Evolutionary conservation across 768 basidiomycete species (phyloP).

Genomic region (Hericium rajendrae): DNA sequence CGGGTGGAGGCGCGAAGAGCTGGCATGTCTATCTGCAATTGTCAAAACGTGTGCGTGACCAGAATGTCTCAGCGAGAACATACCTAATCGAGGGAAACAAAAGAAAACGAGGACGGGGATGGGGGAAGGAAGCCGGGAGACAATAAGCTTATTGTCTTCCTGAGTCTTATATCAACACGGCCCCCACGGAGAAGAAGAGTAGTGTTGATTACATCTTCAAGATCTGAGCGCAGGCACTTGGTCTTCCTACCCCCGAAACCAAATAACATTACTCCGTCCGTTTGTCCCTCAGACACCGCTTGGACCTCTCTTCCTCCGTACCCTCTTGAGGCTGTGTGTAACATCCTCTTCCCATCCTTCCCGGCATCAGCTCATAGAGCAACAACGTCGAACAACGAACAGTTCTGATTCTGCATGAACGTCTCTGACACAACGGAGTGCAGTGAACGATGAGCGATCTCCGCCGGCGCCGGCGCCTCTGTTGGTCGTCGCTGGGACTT

Average conservation of each 20-base stretch:
- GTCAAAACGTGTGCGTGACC: background rate
- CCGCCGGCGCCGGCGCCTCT: background rate
- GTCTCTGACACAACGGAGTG: background rate
- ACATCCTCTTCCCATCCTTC: background rate
- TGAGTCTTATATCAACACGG: slow-evolving; percentile 9
- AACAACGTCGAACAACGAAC: background rate
- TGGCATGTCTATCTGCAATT: slow-evolving; percentile 8
- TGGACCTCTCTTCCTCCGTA: background rate
- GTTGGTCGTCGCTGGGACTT: too few species aligned
- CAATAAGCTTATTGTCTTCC: slow-evolving; percentile 10
- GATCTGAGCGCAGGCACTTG: background rate
- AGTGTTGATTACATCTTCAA: background rate
- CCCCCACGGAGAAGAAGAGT: background rate
- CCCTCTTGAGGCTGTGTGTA: background rate
- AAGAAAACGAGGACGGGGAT: slow-evolving; percentile 3
- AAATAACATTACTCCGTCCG: too few species aligned
- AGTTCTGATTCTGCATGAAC: background rate
- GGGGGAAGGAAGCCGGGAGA: slow-evolving; percentile 1
- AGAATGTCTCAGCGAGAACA: background rate
- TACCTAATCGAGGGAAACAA: slow-evolving; percentile 16
- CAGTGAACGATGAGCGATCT: background rate
- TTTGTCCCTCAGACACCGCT: too few species aligned
- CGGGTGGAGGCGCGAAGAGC: slow-evolving; percentile 7
- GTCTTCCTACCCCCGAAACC: background rate
- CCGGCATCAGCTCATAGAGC: background rate